phyloP scores from a whole-genome alignment of 2,329 filamentous ascomycete species.

The Pseudogymnoascus sp. region DNA sequence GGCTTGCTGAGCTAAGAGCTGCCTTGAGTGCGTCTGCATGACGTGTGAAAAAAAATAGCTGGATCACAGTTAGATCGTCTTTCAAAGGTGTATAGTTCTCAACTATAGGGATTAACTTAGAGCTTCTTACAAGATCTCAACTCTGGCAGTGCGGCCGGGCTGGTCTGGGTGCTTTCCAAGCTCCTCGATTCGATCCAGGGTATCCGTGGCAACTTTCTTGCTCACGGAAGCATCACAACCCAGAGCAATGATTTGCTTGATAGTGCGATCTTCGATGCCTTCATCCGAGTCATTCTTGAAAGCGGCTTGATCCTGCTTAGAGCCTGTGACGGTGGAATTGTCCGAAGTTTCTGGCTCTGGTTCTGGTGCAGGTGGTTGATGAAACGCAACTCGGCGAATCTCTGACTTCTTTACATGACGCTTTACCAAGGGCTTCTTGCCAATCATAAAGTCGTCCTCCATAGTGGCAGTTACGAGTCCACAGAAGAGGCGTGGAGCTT shows the following conservation, averaged over 20 bases:
- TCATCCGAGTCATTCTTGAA: constrained; percentile 22
- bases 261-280: constrained; percentile 31
- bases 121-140: neutral
- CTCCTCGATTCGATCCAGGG: constrained; percentile 47
- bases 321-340: neutral
- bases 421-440: neutral
- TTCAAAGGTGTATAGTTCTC: neutral
- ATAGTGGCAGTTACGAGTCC: neutral
- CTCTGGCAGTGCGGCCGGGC: neutral
- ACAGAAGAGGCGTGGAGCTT: neutral
- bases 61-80: neutral
- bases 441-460: neutral
- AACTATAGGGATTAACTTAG: constrained; percentile 11
- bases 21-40: constrained; percentile 50
- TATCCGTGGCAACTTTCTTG: constrained; percentile 40
- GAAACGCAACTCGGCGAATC: neutral
- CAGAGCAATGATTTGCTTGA: constrained; percentile 54
- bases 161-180: constrained; percentile 38
- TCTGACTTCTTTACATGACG: neutral
- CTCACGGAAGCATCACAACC: constrained; percentile 49
- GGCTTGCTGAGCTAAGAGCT: constrained; percentile 42
- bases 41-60: constrained; percentile 55
- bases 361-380: neutral
- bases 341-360: neutral
- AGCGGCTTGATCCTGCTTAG: constrained; percentile 12